A percentile compares a stretch with the other conserved stretches of the same genome.
Evolutionary conservation across 495 filamentous ascomycete species (phyloP).

Genomic region (Entonaema liquescens): DNA sequence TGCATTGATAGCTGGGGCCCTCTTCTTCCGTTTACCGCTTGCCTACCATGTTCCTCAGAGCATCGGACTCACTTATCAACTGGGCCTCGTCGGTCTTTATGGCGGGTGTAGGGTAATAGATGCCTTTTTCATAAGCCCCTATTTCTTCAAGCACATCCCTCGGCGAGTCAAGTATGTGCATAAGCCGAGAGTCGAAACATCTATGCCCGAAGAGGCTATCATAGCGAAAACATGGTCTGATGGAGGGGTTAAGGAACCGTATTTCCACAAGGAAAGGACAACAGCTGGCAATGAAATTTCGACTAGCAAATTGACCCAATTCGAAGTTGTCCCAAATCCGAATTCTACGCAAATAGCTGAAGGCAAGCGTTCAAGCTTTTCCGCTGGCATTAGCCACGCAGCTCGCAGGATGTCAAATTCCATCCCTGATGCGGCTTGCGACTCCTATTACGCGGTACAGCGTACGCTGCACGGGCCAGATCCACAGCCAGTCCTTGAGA

Average conservation of each 20-base stretch:
- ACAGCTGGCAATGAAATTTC: not conserved
- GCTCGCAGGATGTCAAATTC: conserved; percentile 22
- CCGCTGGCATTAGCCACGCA: not conserved
- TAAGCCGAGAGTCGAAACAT: conserved; percentile 11
- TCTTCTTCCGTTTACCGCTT: conserved; percentile 35
- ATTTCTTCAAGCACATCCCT: conserved; percentile 31
- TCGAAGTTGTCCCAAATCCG: not conserved
- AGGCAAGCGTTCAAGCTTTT: conserved; percentile 11
- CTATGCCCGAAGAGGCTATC: not conserved
- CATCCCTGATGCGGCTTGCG: conserved; percentile 17
- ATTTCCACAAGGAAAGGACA: not conserved
- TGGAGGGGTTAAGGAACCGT: conserved; percentile 20
- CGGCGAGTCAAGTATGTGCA: conserved; percentile 31
- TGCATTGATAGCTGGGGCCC: conserved; percentile 21
- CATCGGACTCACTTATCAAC: conserved; percentile 36
- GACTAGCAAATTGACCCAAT: not conserved
- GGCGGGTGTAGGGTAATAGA: conserved; percentile 33
- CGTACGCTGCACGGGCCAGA: conserved; percentile 16
- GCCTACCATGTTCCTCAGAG: conserved; percentile 34
- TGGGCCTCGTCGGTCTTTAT: conserved; percentile 33
- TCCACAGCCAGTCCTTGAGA: conserved; percentile 26
- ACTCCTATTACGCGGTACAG: conserved; percentile 13
- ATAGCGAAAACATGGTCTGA: conserved; percentile 19
- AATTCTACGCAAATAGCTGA: not conserved
- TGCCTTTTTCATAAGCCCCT: conserved; percentile 35